A percentile compares a stretch with the other conserved stretches of the same genome.
Evolutionary conservation across 208 protist species (phyloP).

Genomic region (Porcisia hertigi): DNA sequence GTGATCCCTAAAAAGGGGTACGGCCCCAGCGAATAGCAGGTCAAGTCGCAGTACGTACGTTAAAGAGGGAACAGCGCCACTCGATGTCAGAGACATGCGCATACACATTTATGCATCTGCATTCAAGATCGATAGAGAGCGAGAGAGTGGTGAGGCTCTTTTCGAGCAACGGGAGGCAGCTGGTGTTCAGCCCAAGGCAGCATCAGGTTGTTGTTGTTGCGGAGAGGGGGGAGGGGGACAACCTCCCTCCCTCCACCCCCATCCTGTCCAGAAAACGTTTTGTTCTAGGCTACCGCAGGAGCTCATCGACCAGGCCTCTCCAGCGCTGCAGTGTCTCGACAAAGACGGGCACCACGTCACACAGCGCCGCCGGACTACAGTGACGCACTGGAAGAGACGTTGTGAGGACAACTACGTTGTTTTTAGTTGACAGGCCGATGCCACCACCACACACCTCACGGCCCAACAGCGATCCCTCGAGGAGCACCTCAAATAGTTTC

Average conservation of each 20-base stretch:
- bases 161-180: background rate
- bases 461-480: too few relatives aligned
- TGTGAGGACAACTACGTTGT: slow-evolving; percentile 64
- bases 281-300: slow-evolving; percentile 19
- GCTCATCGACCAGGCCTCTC: slow-evolving; percentile 59
- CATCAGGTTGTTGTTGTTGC: too few relatives aligned
- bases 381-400: slow-evolving; percentile 58
- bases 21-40: background rate
- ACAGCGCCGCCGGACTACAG: slow-evolving; percentile 47
- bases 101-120: too few relatives aligned
- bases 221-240: too few relatives aligned
- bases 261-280: background rate
- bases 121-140: too few relatives aligned
- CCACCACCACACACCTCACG: too few relatives aligned
- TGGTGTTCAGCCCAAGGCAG: background rate
- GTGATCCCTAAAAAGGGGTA: background rate
- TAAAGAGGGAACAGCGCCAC: background rate
- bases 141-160: background rate
- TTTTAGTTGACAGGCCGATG: too few relatives aligned
- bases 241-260: too few relatives aligned
- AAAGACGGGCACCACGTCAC: slow-evolving; percentile 63
- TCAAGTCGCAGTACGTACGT: background rate
- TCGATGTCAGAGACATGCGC: background rate
- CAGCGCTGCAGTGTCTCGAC: slow-evolving; percentile 73
- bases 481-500: too few relatives aligned